Conservation (phyloP, 1,139 yeast genomes). For the Wickerhamiella infanticola region DNA sequence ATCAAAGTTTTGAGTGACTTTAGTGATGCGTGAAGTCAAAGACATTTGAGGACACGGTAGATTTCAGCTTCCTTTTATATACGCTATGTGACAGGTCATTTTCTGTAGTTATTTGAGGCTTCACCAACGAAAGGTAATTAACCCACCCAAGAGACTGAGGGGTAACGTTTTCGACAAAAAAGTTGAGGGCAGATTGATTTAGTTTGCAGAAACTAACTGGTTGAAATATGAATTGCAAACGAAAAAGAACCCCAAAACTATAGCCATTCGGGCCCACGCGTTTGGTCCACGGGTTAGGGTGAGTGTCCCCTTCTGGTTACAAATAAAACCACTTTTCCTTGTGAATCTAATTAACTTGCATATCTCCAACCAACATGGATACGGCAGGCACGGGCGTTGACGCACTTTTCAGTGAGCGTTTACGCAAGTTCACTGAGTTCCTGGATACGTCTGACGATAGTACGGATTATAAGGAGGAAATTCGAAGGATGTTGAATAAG, state of each 20-base stretch:
- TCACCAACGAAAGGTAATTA: no score
- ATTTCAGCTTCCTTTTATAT: no score
- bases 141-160: no score
- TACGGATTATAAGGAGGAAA: slow-evolving; percentile 51
- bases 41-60: not conserved
- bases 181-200: no score
- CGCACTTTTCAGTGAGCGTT: slow-evolving; percentile 48
- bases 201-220: no score
- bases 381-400: slow-evolving; percentile 14
- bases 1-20: not conserved
- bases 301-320: no score
- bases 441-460: slow-evolving; percentile 27
- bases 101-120: not conserved
- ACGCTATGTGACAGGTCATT: not conserved
- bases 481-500: slow-evolving; percentile 53
- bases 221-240: no score
- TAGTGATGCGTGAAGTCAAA: not conserved
- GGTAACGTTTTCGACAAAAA: no score
- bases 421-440: slow-evolving; percentile 78
- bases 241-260: no score
- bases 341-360: not conserved
- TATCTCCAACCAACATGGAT: slow-evolving; percentile 1
- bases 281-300: not conserved
- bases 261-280: not conserved
- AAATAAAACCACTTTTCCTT: not conserved